Evolutionary conservation across 805 yeast species (phyloP), one percentile per base, ranked within the genome.

Genomic region (Candida morakotiae): DNA sequence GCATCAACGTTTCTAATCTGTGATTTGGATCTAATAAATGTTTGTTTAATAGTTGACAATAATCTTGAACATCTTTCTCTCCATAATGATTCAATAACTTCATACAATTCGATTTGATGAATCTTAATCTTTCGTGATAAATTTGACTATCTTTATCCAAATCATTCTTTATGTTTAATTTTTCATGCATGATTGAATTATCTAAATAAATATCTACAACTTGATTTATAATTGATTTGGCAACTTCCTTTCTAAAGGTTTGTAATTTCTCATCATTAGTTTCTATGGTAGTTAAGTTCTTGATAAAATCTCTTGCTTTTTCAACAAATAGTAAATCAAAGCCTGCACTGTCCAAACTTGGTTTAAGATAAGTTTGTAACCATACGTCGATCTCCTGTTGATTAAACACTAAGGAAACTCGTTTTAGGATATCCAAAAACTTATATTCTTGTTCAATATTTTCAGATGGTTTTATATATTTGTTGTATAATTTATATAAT

Each of bases 271-370:
- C 37, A 42, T 64, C 71, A 1, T 42, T 43, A 3, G 58, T 45
- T 3, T 46, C 30, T 22, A 31, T 28, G 23, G 51, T 43, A 10
- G 44, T 41, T 8, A 61, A 34, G 2, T 49, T 47, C 14, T 27
- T 28, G 4, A 67, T 47, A 18, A 67, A 56, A 9, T 44, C 47
- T 32, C 67, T 42, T 9, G 64, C 37, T 32, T 58, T 56, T 9
- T 45, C 46, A 9, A 67, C 67, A 40, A 73, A 59, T 6, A 48
- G 49, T n/a, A 64, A 46, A 38, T 64, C 68, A 36, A 58, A 61
- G 2, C 84, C 81, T 0, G 82, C 79, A 24, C 83, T 75, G 46
- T 80, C 81, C 3, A 79, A 58, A 0, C 83, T 79, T 0, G 76
- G 73, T 9, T 60, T 59, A 9, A 69, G 48, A 40, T 76, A 70